These are phyloP conservation scores for Paxillus ammoniavirescens DNA, from an alignment of 768 basidiomycete species.

Conservation along the genomic window DNA sequence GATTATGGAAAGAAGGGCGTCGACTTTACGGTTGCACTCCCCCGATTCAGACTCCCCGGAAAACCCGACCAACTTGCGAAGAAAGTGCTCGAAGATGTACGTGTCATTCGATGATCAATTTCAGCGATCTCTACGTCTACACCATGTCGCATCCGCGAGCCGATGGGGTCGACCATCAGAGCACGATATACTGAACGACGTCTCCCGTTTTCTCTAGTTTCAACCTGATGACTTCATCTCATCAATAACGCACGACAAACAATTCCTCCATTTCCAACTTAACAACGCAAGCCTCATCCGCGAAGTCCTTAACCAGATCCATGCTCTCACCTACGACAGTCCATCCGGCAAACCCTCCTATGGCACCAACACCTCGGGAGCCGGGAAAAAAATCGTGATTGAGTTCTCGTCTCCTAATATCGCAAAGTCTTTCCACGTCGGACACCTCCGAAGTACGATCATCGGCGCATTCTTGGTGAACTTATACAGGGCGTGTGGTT, in stretches of 20 bases:
- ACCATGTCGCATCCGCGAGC: not conserved
- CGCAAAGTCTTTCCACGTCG: constrained; percentile 97
- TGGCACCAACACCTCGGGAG: constrained; percentile 74
- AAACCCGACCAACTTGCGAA: constrained; percentile 78
- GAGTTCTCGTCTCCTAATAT: constrained; percentile 98
- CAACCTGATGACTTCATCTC: constrained; percentile 78
- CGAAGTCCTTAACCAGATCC: constrained; percentile 69
- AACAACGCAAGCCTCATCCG: constrained; percentile 63
- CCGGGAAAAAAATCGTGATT: constrained; percentile 80
- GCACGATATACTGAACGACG: constrained; percentile 1
- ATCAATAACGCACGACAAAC: constrained; percentile 64
- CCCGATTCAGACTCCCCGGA: constrained; percentile 84
- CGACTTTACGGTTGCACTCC: constrained; percentile 89
- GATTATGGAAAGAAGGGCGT: constrained; percentile 92
- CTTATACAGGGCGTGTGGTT: constrained; percentile 88
- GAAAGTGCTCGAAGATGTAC: constrained; percentile 70
- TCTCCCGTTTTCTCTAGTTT: constrained; percentile 51
- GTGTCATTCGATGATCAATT: constrained; percentile 21
- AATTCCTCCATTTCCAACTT: constrained; percentile 82
- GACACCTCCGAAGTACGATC: constrained; percentile 96
- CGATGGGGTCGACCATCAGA: not conserved
- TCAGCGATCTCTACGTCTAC: not conserved
- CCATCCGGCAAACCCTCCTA: constrained; percentile 66
- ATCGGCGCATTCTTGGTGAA: constrained; percentile 95
- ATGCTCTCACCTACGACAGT: constrained; percentile 63